These are phyloP conservation scores for Solanum boliviense DNA, from an alignment of 257 asterid species.

Conservation along the genomic window DNA sequence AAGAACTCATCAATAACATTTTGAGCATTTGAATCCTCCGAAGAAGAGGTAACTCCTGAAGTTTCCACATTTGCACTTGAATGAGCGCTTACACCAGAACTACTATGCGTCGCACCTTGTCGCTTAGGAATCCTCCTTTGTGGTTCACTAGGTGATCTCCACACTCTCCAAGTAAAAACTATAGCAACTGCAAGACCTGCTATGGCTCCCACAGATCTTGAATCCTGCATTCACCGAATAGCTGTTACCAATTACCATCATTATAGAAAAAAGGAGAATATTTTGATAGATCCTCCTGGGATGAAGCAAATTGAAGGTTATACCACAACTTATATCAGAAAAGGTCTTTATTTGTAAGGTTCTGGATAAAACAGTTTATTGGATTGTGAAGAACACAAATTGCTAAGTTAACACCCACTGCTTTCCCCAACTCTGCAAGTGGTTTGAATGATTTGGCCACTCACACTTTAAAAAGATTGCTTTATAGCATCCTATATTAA, in stretches of 20 bases:
- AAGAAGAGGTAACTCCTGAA: slow-evolving; percentile 26
- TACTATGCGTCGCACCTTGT: slow-evolving; percentile 43
- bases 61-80: slow-evolving; percentile 28
- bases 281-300: not conserved
- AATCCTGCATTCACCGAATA: slow-evolving; percentile 40
- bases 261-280: not conserved
- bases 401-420: not conserved
- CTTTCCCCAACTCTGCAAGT: not conserved
- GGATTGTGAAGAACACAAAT: not conserved
- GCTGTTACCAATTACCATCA: not conserved
- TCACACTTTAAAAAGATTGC: not conserved
- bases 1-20: slow-evolving; percentile 70
- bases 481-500: not conserved
- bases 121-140: slow-evolving; percentile 65
- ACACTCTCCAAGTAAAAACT: slow-evolving; percentile 81
- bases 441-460: not conserved
- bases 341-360: not conserved
- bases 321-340: not conserved
- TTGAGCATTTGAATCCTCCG: slow-evolving; percentile 53
- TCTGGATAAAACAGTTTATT: not conserved
- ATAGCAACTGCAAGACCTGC: slow-evolving; percentile 85
- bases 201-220: slow-evolving; percentile 68
- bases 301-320: not conserved
- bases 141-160: slow-evolving; percentile 54
- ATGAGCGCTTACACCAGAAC: slow-evolving; percentile 34